These are phyloP conservation scores for Heliosperma pusillum DNA, from an alignment of 148 eudicot genomes.

Conservation along the genomic window DNA sequence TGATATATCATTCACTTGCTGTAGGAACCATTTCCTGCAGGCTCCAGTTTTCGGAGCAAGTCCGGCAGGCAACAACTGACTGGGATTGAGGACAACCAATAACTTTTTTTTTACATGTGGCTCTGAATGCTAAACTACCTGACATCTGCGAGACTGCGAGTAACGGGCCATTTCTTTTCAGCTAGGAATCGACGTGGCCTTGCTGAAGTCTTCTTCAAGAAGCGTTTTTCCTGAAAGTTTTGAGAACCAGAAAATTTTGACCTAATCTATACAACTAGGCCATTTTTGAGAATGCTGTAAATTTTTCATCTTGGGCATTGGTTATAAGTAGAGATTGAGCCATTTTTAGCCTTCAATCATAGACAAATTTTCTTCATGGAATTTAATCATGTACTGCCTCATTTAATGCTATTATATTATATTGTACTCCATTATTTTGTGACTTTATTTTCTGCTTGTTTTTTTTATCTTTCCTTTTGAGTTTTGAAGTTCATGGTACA, in stretches of 20 bases:
- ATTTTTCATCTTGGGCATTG: slow-evolving; percentile 18
- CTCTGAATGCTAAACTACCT: slow-evolving; percentile 10
- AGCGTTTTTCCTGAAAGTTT: slow-evolving; percentile 14
- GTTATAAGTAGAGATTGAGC: not conserved
- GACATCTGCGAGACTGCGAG: slow-evolving; percentile 14
- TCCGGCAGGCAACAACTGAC: slow-evolving; percentile 31
- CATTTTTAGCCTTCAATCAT: not conserved
- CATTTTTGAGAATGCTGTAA: slow-evolving; percentile 37
- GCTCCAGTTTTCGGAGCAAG: slow-evolving; percentile 40
- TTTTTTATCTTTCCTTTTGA: not conserved
- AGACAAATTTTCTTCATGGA: not conserved
- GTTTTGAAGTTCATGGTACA: not conserved
- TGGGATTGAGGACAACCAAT: slow-evolving; percentile 26
- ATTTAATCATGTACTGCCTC: not conserved
- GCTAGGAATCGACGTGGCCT: slow-evolving; percentile 24
- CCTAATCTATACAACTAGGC: slow-evolving; percentile 27
- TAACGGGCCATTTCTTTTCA: slow-evolving; percentile 15
- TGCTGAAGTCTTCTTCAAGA: slow-evolving; percentile 16
- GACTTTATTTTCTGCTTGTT: not conserved
- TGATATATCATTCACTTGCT: not conserved
- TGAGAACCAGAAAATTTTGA: slow-evolving; percentile 29
- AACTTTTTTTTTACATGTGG: slow-evolving; percentile 11
- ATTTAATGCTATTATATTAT: too few species aligned
- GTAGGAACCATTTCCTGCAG: slow-evolving; percentile 67
- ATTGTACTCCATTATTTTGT: not conserved